These are phyloP conservation scores for Saccharomyces kudriavzevii DNA, from an alignment of 805 yeast genomes.

Conservation along the genomic window DNA sequence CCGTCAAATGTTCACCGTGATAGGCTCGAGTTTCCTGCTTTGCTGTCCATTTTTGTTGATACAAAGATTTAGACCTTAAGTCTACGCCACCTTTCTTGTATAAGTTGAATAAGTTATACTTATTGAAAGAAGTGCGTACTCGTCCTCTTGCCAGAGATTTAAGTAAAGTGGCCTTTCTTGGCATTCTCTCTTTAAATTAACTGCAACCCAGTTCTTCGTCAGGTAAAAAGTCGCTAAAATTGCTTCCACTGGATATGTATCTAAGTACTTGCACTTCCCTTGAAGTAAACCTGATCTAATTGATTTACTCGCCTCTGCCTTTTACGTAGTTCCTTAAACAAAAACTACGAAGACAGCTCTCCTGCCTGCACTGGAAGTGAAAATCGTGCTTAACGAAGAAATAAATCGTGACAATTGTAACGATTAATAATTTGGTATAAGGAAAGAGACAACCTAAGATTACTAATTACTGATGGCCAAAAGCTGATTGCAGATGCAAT, in stretches of 20 bases:
- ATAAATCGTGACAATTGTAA: neutral
- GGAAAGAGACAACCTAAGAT: neutral
- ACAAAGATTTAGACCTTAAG: slow-evolving; percentile 59
- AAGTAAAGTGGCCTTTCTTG: slow-evolving; percentile 50
- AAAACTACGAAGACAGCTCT: neutral
- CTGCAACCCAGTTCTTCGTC: neutral
- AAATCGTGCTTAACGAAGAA: neutral
- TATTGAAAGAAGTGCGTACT: slow-evolving; percentile 85
- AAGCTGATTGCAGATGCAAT: slow-evolving; percentile 2
- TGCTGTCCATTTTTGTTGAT: slow-evolving; percentile 85
- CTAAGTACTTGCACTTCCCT: neutral
- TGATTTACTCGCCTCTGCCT: neutral
- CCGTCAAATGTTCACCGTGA: slow-evolving; percentile 91
- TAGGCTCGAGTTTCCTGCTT: slow-evolving; percentile 89
- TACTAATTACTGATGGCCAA: neutral
- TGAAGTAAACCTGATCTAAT: neutral
- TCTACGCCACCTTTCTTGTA: slow-evolving; percentile 58
- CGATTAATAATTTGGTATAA: neutral
- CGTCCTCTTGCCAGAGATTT: slow-evolving; percentile 59
- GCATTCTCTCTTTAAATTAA: slow-evolving; percentile 34
- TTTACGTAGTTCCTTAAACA: neutral
- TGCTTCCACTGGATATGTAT: neutral
- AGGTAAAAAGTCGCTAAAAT: neutral
- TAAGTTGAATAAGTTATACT: slow-evolving; percentile 80
- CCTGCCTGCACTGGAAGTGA: neutral